These are phyloP conservation scores for Ligustrum vulgare DNA, from an alignment of 257 asterid genomes.

Conservation along the genomic window DNA sequence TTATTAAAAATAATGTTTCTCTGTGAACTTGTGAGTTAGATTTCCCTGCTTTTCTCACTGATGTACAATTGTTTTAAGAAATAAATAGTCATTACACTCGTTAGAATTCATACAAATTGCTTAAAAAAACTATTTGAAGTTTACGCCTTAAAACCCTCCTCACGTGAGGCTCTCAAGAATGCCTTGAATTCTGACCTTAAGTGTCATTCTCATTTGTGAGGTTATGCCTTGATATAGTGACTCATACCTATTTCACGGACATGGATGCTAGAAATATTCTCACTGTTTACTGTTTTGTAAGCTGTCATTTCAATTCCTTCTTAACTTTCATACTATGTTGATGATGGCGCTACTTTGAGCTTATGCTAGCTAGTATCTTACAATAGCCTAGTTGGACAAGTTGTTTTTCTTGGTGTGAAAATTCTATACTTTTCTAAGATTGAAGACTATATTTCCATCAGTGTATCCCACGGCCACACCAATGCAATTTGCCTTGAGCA, in stretches of 20 bases:
- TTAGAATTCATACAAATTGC: neutral
- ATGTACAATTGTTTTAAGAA: neutral
- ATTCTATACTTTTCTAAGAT: neutral
- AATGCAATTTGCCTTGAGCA: neutral
- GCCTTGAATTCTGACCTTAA: too few relatives aligned
- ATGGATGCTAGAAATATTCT: neutral
- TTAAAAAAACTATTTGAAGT: neutral
- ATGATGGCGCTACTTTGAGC: neutral
- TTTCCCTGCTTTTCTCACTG: slow-evolving; percentile 1
- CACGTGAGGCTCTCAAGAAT: neutral
- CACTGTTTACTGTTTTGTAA: neutral
- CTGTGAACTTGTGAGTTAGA: neutral
- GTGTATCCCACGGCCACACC: too few relatives aligned
- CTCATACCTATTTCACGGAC: neutral
- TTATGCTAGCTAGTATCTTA: too few relatives aligned
- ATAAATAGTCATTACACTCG: neutral
- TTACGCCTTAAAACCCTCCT: neutral
- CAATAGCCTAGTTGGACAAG: neutral
- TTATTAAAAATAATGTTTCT: neutral
- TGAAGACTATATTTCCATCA: neutral
- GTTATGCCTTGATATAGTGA: neutral
- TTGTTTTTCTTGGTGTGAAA: neutral
- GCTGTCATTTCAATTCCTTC: neutral
- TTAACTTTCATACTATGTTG: neutral
- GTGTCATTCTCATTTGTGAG: neutral